A percentile compares a stretch with the other conserved stretches of the same genome.
phyloP scores from a whole-genome alignment of 2,329 filamentous ascomycete genomes.

The Ceratocystis lukuohia region DNA sequence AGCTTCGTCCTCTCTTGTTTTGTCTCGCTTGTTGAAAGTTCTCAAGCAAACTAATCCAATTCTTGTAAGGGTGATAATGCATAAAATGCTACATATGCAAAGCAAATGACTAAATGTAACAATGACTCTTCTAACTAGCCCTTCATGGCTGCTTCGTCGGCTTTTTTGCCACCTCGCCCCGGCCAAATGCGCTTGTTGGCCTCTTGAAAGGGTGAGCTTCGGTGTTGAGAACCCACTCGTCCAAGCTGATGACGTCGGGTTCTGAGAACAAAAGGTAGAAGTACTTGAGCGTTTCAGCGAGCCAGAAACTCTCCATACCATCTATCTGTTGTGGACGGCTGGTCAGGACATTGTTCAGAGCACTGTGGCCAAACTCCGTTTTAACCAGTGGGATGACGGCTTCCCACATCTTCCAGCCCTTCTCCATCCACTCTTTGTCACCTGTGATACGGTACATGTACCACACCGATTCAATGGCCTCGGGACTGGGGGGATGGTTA shows the following conservation, averaged over 20 bases:
- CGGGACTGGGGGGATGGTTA: constrained; percentile 41
- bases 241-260: constrained; percentile 50
- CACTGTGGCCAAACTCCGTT: constrained; percentile 55
- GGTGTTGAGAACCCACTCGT: constrained; percentile 55
- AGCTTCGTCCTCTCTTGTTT: background rate
- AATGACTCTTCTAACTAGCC: background rate
- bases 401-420: constrained; percentile 77
- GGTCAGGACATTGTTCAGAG: constrained; percentile 49
- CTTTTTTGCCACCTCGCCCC: constrained; percentile 12
- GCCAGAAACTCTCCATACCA: constrained; percentile 80
- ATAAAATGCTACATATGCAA: constrained; percentile 4
- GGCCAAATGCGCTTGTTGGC: constrained; percentile 25
- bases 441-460: constrained; percentile 86
- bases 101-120: constrained; percentile 1
- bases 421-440: constrained; percentile 59
- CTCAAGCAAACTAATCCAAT: background rate
- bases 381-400: constrained; percentile 53
- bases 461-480: constrained; percentile 80
- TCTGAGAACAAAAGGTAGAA: constrained; percentile 71
- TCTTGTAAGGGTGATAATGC: background rate
- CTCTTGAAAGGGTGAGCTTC: constrained; percentile 47
- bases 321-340: constrained; percentile 36
- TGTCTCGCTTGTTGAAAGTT: too few species aligned
- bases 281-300: constrained; percentile 84
- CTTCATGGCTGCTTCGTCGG: background rate